These are phyloP conservation scores for Leccinum brunneo-olivaceum DNA, from an alignment of 1,284 basidiomycete genomes.

Conservation along the genomic window DNA sequence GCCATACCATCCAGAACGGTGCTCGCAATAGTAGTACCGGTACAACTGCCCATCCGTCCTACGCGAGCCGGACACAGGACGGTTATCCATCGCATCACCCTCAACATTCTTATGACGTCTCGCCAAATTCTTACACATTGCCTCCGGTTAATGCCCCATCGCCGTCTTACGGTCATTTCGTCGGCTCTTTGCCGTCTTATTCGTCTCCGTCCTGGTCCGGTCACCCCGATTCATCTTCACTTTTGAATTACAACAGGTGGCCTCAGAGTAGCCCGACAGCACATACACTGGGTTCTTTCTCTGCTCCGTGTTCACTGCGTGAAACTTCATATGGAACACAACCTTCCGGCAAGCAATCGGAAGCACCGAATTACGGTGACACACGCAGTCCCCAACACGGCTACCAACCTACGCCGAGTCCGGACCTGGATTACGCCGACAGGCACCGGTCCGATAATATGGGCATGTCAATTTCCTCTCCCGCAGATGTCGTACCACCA, in stretches of 20 bases:
- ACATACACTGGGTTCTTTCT: conserved; percentile 27
- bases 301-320: conserved; percentile 27
- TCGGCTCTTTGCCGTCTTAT: conserved; percentile 32
- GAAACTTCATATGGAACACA: conserved; percentile 27
- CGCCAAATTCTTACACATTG: conserved; percentile 26
- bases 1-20: conserved; percentile 50
- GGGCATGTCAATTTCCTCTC: conserved; percentile 20
- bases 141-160: conserved; percentile 28
- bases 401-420: conserved; percentile 38
- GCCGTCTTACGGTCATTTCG: conserved; percentile 24
- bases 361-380: conserved; percentile 26
- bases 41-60: conserved; percentile 23
- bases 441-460: conserved; percentile 27
- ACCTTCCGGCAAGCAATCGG: conserved; percentile 15
- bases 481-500: conserved; percentile 53
- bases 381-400: conserved; percentile 22
- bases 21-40: conserved; percentile 16
- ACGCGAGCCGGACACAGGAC: conserved; percentile 30
- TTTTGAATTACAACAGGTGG: conserved; percentile 36
- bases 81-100: conserved; percentile 36
- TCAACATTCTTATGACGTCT: conserved; percentile 29
- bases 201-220: conserved; percentile 45
- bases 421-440: conserved; percentile 36
- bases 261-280: conserved; percentile 32
- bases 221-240: conserved; percentile 33